Conservation (phyloP, 257 asterid genomes). For the Nemophila menziesii region DNA sequence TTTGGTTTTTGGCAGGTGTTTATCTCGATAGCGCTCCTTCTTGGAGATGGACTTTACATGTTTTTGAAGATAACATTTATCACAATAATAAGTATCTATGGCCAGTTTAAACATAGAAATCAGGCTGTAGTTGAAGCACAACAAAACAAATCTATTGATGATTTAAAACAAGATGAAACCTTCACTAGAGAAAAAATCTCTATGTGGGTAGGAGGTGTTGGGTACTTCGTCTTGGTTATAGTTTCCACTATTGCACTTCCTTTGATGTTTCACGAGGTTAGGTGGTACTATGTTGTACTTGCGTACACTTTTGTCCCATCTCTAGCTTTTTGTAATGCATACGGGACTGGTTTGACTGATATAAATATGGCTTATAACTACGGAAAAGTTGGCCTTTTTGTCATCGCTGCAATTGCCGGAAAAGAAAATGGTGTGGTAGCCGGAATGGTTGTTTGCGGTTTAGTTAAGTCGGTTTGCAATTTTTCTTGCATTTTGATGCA, state of each 20-base stretch:
- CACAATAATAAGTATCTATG: conserved; percentile 29
- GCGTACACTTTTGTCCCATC: conserved; percentile 57
- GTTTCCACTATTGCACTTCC: conserved; percentile 43
- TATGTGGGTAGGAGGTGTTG: conserved; percentile 35
- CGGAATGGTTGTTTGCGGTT: conserved; percentile 59
- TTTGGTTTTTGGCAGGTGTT: conserved; percentile 55
- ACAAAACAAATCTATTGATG: conserved; percentile 10
- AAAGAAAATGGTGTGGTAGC: conserved; percentile 65
- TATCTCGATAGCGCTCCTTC: conserved; percentile 65
- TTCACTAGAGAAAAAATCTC: conserved; percentile 50
- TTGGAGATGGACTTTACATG: conserved; percentile 82
- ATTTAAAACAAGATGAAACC: conserved; percentile 23
- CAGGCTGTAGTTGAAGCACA: conserved; percentile 16
- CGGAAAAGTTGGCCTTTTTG: conserved; percentile 64
- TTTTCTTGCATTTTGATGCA: conserved; percentile 58
- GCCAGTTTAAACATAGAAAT: conserved; percentile 22
- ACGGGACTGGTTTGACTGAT: conserved; percentile 75
- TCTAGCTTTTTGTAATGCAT: conserved; percentile 69
- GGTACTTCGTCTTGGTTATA: conserved; percentile 32
- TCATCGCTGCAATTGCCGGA: conserved; percentile 63
- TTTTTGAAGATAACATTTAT: conserved; percentile 45
- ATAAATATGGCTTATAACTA: conserved; percentile 70
- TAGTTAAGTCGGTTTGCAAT: conserved; percentile 45
- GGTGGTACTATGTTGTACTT: conserved; percentile 53
- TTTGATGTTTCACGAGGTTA: conserved; percentile 47